These are phyloP conservation scores for Pogostemon cablin DNA, from an alignment of 257 asterid species.

Conservation along the genomic window DNA sequence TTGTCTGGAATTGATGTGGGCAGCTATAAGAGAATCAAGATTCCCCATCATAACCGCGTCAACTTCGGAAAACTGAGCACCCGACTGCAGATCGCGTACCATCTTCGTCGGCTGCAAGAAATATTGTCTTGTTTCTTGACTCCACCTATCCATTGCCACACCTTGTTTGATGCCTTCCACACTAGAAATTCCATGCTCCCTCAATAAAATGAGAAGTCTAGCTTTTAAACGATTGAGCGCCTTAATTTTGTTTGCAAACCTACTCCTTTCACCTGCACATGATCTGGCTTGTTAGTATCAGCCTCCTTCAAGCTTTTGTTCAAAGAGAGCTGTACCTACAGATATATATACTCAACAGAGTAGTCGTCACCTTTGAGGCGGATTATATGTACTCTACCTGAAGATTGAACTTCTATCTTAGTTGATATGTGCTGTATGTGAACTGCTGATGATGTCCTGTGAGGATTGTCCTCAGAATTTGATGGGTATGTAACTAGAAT, in stretches of 20 bases:
- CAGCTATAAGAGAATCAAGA: constrained; percentile 69
- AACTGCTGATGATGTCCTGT: constrained; percentile 46
- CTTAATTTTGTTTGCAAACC: constrained; percentile 74
- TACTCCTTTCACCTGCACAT: constrained; percentile 71
- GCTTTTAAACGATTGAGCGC: constrained; percentile 82
- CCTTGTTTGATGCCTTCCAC: constrained; percentile 41
- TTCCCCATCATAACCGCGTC: constrained; percentile 65
- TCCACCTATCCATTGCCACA: constrained; percentile 42
- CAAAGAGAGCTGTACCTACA: too few relatives aligned
- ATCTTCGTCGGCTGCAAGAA: constrained; percentile 50
- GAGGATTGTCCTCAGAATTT: constrained; percentile 27
- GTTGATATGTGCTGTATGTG: constrained; percentile 67
- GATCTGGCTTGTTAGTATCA: constrained; percentile 10
- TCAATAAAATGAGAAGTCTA: constrained; percentile 55
- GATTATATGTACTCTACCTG: constrained; percentile 45
- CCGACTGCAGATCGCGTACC: constrained; percentile 67
- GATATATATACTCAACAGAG: not conserved
- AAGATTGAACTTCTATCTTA: constrained; percentile 64
- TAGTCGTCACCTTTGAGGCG: not conserved
- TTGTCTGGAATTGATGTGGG: constrained; percentile 61
- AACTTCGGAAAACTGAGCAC: constrained; percentile 52
- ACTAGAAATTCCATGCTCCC: constrained; percentile 45
- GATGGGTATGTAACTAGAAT: constrained; percentile 46
- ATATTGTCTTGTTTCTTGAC: constrained; percentile 59
- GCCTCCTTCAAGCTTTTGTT: not conserved